Evolutionary conservation across 2,329 filamentous ascomycete genomes (phyloP).

Genomic region (Colletotrichum eremochloae): DNA sequence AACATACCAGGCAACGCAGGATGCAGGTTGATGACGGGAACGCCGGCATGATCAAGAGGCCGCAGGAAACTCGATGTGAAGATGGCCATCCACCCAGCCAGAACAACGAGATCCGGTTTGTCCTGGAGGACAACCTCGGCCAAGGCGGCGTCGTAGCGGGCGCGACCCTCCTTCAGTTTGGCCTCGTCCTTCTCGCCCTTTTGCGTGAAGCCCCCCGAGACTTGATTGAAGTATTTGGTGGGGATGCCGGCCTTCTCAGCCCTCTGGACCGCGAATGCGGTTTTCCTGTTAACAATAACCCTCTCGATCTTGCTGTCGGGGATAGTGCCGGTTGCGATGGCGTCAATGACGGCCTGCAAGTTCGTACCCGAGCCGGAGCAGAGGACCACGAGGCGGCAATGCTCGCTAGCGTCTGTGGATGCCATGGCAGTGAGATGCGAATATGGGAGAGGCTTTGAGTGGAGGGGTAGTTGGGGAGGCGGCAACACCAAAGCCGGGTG

Average conservation of each 20-base stretch:
- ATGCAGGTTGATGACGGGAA: conserved; percentile 86
- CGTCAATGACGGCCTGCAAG: conserved; percentile 78
- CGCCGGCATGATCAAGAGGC: conserved; percentile 71
- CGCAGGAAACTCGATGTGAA: conserved; percentile 77
- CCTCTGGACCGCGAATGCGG: conserved; percentile 57
- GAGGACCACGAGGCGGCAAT: conserved; percentile 73
- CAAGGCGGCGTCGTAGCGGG: conserved; percentile 81
- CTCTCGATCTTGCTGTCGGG: conserved; percentile 58
- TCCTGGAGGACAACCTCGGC: conserved; percentile 75
- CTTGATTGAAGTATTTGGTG: conserved; percentile 84
- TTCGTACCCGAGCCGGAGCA: conserved; percentile 83
- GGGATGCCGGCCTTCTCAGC: conserved; percentile 72
- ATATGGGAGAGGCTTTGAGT: not conserved
- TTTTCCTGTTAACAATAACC: conserved; percentile 63
- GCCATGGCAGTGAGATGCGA: conserved; percentile 13
- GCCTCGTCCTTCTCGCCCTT: conserved; percentile 71
- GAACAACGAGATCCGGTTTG: conserved; percentile 80
- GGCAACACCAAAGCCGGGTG: not conserved
- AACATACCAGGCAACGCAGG: conserved; percentile 74
- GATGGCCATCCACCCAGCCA: conserved; percentile 91
- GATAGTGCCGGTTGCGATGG: conserved; percentile 56
- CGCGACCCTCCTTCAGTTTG: conserved; percentile 69
- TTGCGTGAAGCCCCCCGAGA: conserved; percentile 75
- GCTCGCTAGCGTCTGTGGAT: not conserved
- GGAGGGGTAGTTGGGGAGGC: not conserved